Base-by-base conservation (phyloP, 2,329 filamentous ascomycete species). In the Sclerotinia spermophila region DNA sequence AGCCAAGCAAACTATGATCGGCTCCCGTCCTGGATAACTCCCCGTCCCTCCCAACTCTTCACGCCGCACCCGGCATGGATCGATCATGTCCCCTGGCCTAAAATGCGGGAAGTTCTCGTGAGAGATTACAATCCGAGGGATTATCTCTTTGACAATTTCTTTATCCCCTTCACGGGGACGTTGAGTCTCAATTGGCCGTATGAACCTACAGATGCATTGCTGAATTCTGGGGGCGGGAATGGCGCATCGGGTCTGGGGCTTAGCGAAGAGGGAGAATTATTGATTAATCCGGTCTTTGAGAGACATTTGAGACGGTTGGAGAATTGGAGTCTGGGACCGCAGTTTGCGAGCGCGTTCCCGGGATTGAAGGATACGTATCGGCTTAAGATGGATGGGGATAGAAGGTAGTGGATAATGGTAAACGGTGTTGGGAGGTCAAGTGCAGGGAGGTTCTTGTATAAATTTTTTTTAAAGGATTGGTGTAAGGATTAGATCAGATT, bases 281-380 rank as follows among this genome's bases (percentile, higher is more conserved):
- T 92, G 73, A 93, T 97, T 73, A 97, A 96, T 74, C 93, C 93
- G 0, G 92, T 93, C 0, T 97, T 97, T 79, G 92, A 96, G 81
- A 84, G 88, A 51, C 94, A 97, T 79, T 78, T 97, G 64, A 82
- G 90, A 4, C 85, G 92, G 58, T 78, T 94, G 53, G 86, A 89
- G 71, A 97, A 97, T 77, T 97, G 94, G 94, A 91, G 88, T 71
- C 78, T 97, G 2, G 93, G 93, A 0, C 85, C 87, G 7, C 83
- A 84, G 2, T 96, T 96, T 79, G 85, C 86, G 33, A 84, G 85
- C 72, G 83, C 86, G 0, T 93, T 91, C 76, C 92, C 93, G 0
- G 79, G 78, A 13, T 78, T 92, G 71, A 80, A 76, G 40, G 83
- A 82, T 67, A 83, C 82, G 30, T 86, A 76, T 75, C 72, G 74